Base-by-base conservation (phyloP, 441 rosid species). In the Syzygium malaccense region DNA sequence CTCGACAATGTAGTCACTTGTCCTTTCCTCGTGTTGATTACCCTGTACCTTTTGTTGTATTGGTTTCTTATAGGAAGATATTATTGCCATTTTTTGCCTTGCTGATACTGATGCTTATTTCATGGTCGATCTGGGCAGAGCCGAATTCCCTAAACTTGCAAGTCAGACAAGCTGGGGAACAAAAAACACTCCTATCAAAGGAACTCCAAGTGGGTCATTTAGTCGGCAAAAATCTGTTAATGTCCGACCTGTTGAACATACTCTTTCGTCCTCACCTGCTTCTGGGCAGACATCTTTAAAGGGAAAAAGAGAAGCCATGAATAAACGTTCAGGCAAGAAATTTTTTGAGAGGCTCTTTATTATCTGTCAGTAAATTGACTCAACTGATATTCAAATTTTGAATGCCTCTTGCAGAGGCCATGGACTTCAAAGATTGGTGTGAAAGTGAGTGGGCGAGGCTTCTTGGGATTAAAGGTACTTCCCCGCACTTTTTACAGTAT, bases 351-450 rank as follows among this genome's bases (percentile, higher is more conserved):
- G 62, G 20, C 66, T 79, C 62, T 85, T 57, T 49, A 86, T 48
- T 83, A 37, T 85, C 62, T 53, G 55, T 33, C 9, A 3, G 28
- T 33, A 55, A 54, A 85, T 55, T 85, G 66, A 55, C 51, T 33
- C 8, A 12, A 41, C 51, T 75, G 83, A 85, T 49, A 89, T 88
- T 33, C 87, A 91, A 78, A 66, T 87, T 48, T 88, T 85, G 54
- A 85, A 18, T 25, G 84, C 62, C 75, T 89, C 86, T 91, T 90
- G 89, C 99, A 98, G 99, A 98, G 94, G 99, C 99, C 57, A 95
- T 92, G 95, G 98, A 93, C 91, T 98, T 98, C 95, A 94, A 95
- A 90, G 97, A 95, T 92, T 98, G 99, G 99, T 98, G 99, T 88
- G 94, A 94, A 91, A 92, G 90, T 55, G 99, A 98, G 92, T 95